Percentiles rank a stretch among this genome's conserved stretches.
phyloP scores from a whole-genome alignment of 2,329 filamentous ascomycete species.

The Diplodia corticola region DNA sequence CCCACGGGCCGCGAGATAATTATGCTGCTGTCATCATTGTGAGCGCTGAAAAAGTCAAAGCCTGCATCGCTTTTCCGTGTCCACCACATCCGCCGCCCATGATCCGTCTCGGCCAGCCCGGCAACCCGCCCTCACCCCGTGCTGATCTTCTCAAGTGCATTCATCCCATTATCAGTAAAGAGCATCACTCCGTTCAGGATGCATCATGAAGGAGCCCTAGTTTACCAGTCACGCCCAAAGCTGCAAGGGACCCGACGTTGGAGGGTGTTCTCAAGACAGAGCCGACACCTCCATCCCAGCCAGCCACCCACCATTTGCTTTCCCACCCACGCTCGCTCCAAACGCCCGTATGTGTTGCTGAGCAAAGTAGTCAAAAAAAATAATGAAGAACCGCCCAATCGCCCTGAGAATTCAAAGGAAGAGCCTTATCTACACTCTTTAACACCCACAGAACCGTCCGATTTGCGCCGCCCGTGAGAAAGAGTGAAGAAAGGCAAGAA shows the following conservation, averaged over 20 bases:
- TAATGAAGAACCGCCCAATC: not conserved
- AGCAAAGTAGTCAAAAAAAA: not conserved
- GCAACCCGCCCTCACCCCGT: not conserved
- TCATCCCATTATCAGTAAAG: slow-evolving; percentile 19
- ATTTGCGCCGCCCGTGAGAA: slow-evolving; percentile 18
- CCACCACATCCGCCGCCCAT: not conserved
- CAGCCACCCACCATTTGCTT: not conserved
- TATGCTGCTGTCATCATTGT: not conserved
- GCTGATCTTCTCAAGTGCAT: slow-evolving; percentile 3
- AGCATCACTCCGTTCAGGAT: slow-evolving; percentile 9
- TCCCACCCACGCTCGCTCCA: slow-evolving; percentile 2
- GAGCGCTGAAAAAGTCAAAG: not conserved
- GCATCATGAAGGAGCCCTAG: slow-evolving; percentile 2
- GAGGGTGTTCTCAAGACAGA: not conserved
- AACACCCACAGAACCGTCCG: slow-evolving; percentile 11
- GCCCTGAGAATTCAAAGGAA: not conserved
- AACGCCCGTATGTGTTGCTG: slow-evolving; percentile 22
- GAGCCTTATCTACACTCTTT: slow-evolving; percentile 20
- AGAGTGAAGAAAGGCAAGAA: slow-evolving; percentile 12
- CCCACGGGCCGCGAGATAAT: not conserved
- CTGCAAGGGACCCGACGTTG: not conserved
- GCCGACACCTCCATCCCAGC: not conserved
- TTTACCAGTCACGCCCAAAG: not conserved
- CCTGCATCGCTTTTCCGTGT: not conserved
- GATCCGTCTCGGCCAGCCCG: not conserved